Base-by-base conservation (phyloP, 306 rosid species). In the Vigna unguiculata region DNA sequence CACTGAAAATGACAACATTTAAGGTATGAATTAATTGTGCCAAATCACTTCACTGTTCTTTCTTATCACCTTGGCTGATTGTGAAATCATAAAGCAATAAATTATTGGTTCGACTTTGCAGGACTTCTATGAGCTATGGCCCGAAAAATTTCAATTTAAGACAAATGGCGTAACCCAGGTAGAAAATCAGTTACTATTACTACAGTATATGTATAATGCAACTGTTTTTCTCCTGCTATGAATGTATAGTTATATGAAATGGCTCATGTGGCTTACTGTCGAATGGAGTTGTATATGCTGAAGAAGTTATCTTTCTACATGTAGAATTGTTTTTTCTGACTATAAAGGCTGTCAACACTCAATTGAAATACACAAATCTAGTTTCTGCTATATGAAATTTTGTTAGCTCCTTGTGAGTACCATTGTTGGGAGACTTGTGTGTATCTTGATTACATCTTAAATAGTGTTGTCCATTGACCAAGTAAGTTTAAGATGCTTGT, bases 101-200 rank as follows among this genome's bases (percentile, higher is more conserved):
- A 17, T 45, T 43, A 32, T 9, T 45, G 74, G 34, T 16, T 84
- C 55, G 19, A 80, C 46, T 78, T 69, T 72, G 76, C 78, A 88
- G 96, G 96, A 88, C 84, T 88, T 90, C 72, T 90, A 86, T 86
- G 96, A 87, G 82, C 83, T 90, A 21, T 90, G 93, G 93, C 96
- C 93, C 45, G 85, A 90, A 80, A 90, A 88, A 70, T 90, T 90
- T 78, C 93, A 88, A 78, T 88, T 45, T 85, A 88, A 84, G 75
- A 90, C 96, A 78, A 90, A 88, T 80, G 96, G 96, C 52, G 96
- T 88, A 43, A 88, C 93, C 78, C 96, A 86, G 93, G 93, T 90
- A 85, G 65, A 52, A 78, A 73, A 41, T 36, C 21, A 49, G 74
- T 52, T 52, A 73, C 55, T 51, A 53, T 73, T 72, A 49, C 30